Conservation (phyloP, 2,329 filamentous ascomycete species). For the Tolypocladium tropicale region DNA sequence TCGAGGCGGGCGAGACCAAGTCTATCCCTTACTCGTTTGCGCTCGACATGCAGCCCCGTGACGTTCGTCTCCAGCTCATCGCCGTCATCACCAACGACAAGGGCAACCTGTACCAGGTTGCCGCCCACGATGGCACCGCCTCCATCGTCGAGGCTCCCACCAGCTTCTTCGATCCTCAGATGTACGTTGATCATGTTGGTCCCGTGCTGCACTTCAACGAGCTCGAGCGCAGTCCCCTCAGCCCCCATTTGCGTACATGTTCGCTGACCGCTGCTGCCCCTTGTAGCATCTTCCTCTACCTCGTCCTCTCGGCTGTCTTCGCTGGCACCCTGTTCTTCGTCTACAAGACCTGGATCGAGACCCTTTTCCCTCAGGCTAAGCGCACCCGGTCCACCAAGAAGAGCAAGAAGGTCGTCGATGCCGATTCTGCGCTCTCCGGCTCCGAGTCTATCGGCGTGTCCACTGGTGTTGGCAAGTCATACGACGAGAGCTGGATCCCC, state of each 20-base stretch:
- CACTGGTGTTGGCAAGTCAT: constrained; percentile 58
- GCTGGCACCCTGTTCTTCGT: constrained; percentile 83
- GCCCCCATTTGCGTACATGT: constrained; percentile 14
- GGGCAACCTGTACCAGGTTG: constrained; percentile 63
- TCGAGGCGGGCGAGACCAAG: constrained; percentile 67
- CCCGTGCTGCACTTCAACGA: neutral
- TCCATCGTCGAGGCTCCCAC: constrained; percentile 83
- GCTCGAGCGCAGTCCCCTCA: neutral
- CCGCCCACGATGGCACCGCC: constrained; percentile 73
- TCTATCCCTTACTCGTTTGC: constrained; percentile 74
- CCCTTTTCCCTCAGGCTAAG: constrained; percentile 88
- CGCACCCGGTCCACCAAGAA: constrained; percentile 51
- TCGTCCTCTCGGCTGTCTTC: constrained; percentile 74
- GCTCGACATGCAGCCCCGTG: constrained; percentile 87
- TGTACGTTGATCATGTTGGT: constrained; percentile 44
- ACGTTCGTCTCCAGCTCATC: constrained; percentile 67
- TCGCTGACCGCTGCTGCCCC: constrained; percentile 21
- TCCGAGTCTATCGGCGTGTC: constrained; percentile 61
- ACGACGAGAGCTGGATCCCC: constrained; percentile 92
- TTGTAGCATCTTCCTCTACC: constrained; percentile 87
- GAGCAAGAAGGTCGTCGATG: constrained; percentile 56
- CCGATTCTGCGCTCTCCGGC: constrained; percentile 52
- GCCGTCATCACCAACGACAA: constrained; percentile 61
- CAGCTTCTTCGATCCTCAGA: constrained; percentile 89
- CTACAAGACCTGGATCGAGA: constrained; percentile 96